Conservation (phyloP, 148 eudicot genomes). For the Heliamphora exappendiculata region DNA sequence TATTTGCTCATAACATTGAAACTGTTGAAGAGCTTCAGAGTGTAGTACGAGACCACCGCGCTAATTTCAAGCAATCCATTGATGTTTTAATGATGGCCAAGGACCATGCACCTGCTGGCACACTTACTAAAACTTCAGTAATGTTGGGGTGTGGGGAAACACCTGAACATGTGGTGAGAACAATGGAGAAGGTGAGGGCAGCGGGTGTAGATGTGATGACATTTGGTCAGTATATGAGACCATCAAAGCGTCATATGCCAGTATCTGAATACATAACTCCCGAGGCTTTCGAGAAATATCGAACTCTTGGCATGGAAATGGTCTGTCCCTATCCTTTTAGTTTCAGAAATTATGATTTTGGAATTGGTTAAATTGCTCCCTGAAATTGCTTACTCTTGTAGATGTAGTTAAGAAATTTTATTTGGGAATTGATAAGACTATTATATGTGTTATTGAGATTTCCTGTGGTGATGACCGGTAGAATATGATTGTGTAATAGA, state of each 20-base stretch:
- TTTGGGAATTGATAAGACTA: background rate
- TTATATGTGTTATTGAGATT: background rate
- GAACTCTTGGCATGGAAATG: slow-evolving; percentile 85
- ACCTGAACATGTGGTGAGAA: slow-evolving; percentile 83
- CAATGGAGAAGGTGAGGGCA: slow-evolving; percentile 95
- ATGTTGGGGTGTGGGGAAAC: slow-evolving; percentile 98
- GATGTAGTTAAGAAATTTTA: background rate
- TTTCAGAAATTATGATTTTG: background rate
- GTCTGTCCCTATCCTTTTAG: slow-evolving; percentile 28
- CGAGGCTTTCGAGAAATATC: slow-evolving; percentile 81
- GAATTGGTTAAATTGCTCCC: background rate
- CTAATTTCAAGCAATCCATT: slow-evolving; percentile 85
- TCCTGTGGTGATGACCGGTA: background rate
- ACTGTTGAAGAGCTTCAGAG: slow-evolving; percentile 95
- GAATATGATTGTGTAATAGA: background rate
- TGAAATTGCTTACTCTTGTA: background rate
- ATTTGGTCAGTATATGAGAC: slow-evolving; percentile 96
- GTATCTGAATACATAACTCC: slow-evolving; percentile 89
- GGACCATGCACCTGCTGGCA: slow-evolving; percentile 80
- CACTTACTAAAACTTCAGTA: slow-evolving; percentile 87
- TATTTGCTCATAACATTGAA: slow-evolving; percentile 94
- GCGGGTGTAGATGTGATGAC: slow-evolving; percentile 99
- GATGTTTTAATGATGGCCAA: slow-evolving; percentile 81
- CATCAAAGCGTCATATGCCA: slow-evolving; percentile 95
- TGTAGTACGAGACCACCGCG: slow-evolving; percentile 84